Percentiles rank a stretch among this genome's conserved stretches.
Conservation (phyloP, 176 grass and related monocot genomes). For the Oropetium thomaeum region DNA sequence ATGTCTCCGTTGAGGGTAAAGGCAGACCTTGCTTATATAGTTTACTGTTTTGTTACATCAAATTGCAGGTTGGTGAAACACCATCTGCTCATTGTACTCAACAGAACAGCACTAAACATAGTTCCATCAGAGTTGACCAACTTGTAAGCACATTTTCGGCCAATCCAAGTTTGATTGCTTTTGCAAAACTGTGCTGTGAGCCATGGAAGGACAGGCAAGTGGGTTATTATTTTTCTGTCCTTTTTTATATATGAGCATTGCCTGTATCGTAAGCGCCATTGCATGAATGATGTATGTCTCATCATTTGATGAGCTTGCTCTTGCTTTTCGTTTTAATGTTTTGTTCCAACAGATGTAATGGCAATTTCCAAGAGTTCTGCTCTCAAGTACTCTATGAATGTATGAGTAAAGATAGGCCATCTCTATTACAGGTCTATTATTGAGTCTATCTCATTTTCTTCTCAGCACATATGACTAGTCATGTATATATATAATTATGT, state of each 20-base stretch:
- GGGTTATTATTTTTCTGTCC: neutral
- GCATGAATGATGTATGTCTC: neutral
- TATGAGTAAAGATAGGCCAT: slow-evolving; percentile 97
- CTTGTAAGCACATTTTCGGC: slow-evolving; percentile 90
- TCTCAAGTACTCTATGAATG: slow-evolving; percentile 92
- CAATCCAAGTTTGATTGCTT: slow-evolving; percentile 95
- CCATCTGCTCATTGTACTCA: slow-evolving; percentile 33
- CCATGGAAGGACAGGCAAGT: slow-evolving; percentile 76
- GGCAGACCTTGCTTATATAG: slow-evolving; percentile 1
- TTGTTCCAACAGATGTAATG: slow-evolving; percentile 60
- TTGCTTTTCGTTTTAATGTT: neutral
- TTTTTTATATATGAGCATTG: slow-evolving; percentile 11
- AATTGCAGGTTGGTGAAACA: slow-evolving; percentile 66
- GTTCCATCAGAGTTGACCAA: slow-evolving; percentile 72
- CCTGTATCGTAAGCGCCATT: slow-evolving; percentile 7
- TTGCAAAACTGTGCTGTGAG: slow-evolving; percentile 77
- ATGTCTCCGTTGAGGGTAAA: neutral
- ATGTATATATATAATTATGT: no score
- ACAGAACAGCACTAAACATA: slow-evolving; percentile 29
- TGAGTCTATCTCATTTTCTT: slow-evolving; percentile 11
- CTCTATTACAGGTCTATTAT: slow-evolving; percentile 71
- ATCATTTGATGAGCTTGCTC: neutral
- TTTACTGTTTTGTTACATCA: slow-evolving; percentile 4
- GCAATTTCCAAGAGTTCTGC: slow-evolving; percentile 87
- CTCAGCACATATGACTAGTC: no score